phyloP scores from a whole-genome alignment of 2,329 filamentous ascomycete genomes.

The Neofusicoccum sp. region DNA sequence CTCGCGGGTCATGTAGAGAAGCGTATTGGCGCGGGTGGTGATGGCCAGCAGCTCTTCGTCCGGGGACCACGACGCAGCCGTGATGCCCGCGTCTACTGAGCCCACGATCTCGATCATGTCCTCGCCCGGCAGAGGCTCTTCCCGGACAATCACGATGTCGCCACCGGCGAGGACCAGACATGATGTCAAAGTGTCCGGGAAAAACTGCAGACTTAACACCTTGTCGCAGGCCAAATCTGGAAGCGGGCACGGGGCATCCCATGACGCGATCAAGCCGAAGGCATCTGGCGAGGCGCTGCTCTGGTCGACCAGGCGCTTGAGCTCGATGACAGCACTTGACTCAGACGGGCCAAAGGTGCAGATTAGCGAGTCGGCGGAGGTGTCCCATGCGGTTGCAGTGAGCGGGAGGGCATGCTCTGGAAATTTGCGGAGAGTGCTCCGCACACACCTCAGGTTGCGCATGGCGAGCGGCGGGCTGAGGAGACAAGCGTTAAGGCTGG shows the following conservation, averaged over 20 bases:
- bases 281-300: conserved; percentile 24
- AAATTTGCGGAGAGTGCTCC: conserved; percentile 64
- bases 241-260: conserved; percentile 81
- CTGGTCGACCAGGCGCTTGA: conserved; percentile 55
- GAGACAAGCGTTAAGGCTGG: conserved; percentile 18
- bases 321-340: conserved; percentile 68
- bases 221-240: conserved; percentile 73
- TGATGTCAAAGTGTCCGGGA: conserved; percentile 72
- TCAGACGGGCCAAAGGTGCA: conserved; percentile 80
- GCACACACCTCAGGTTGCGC: conserved; percentile 83
- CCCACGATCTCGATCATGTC: conserved; percentile 93
- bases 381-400: conserved; percentile 83
- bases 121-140: conserved; percentile 63
- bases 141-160: conserved; percentile 82
- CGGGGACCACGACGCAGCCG: conserved; percentile 87
- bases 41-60: conserved; percentile 89
- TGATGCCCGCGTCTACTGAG: conserved; percentile 88
- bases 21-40: conserved; percentile 72
- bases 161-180: conserved; percentile 86
- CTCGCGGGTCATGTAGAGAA: conserved; percentile 88
- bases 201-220: conserved; percentile 78
- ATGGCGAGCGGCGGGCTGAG: conserved; percentile 50
- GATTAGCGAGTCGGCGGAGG: conserved; percentile 71
- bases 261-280: conserved; percentile 65
- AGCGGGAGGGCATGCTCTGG: conserved; percentile 56